phyloP scores from a whole-genome alignment of 345 rosid genomes.

The Noccaea bulbosa region DNA sequence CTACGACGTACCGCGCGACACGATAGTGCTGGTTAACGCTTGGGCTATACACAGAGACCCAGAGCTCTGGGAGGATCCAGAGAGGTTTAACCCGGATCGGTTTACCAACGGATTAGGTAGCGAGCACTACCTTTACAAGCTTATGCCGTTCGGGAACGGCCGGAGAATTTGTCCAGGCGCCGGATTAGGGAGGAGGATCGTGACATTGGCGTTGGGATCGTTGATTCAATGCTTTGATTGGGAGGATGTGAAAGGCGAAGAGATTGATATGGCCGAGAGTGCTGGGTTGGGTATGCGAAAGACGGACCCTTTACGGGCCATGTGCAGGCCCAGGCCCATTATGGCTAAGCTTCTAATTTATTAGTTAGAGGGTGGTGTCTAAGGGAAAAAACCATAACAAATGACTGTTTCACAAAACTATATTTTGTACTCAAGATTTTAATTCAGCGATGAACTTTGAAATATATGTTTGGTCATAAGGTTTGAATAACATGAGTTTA shows the following conservation, averaged over 20 bases:
- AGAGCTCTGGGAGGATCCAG: constrained; percentile 49
- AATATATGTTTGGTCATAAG: too few species aligned
- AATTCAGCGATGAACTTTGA: too few species aligned
- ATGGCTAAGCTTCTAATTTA: background rate
- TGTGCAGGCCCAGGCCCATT: background rate
- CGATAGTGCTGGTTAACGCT: constrained; percentile 50
- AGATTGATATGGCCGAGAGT: constrained; percentile 51
- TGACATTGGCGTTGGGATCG: constrained; percentile 41
- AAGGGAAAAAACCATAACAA: too few species aligned
- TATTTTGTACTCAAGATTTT: too few species aligned
- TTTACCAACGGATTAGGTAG: constrained; percentile 36
- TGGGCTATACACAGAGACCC: constrained; percentile 65
- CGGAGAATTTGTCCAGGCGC: constrained; percentile 63
- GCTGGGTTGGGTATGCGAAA: constrained; percentile 12
- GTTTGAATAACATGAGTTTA: too few species aligned
- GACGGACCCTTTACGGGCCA: constrained; percentile 3
- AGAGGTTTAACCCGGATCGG: constrained; percentile 52
- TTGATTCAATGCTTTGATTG: constrained; percentile 47
- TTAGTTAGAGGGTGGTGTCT: too few species aligned
- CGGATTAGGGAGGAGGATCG: constrained; percentile 40
- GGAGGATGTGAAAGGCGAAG: constrained; percentile 6
- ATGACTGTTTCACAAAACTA: too few species aligned
- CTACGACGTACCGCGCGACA: constrained; percentile 42
- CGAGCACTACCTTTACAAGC: constrained; percentile 29
- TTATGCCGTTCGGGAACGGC: constrained; percentile 56